A percentile compares a stretch with the other conserved stretches of the same genome.
phyloP scores from a whole-genome alignment of 805 yeast species.

The Lipomyces sp. region DNA sequence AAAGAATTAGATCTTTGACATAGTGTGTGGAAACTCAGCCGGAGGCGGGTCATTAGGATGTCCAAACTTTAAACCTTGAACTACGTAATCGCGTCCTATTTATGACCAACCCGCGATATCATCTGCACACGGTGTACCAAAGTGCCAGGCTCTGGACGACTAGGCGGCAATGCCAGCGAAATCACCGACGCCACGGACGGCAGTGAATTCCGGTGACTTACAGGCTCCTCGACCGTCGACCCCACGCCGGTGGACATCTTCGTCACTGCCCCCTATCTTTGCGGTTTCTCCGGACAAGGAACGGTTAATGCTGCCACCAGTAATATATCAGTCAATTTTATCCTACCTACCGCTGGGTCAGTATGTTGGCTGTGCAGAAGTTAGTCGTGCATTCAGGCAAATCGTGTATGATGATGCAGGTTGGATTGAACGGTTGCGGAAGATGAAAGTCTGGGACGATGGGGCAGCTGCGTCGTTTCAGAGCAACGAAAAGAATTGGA shows the following conservation, averaged over 20 bases:
- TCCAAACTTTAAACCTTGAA: neutral
- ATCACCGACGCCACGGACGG: constrained; percentile 3
- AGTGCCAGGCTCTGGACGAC: neutral
- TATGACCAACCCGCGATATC: neutral
- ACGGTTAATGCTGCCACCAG: constrained; percentile 15
- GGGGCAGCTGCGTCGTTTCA: constrained; percentile 32
- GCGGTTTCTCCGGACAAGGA: constrained; percentile 11
- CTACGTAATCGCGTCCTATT: no score
- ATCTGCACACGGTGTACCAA: neutral
- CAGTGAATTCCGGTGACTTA: constrained; percentile 3
- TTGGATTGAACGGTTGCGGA: constrained; percentile 32
- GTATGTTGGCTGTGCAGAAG: constrained; percentile 32
- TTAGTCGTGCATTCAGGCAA: constrained; percentile 35
- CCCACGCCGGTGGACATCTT: constrained; percentile 22
- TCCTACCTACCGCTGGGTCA: constrained; percentile 29
- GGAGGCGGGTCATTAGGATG: neutral
- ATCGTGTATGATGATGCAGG: constrained; percentile 34
- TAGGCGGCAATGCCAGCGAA: constrained; percentile 3
- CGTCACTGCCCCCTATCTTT: constrained; percentile 27
- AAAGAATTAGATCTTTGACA: no score
- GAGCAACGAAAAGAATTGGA: constrained; percentile 11
- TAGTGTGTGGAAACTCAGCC: no score
- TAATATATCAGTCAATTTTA: constrained; percentile 17
- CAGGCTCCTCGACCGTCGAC: neutral
- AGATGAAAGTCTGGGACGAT: constrained; percentile 45